Evolutionary conservation across 257 asterid species (phyloP), one percentile per base, ranked within the genome.

Genomic region (Rauvolfia tetraphylla): DNA sequence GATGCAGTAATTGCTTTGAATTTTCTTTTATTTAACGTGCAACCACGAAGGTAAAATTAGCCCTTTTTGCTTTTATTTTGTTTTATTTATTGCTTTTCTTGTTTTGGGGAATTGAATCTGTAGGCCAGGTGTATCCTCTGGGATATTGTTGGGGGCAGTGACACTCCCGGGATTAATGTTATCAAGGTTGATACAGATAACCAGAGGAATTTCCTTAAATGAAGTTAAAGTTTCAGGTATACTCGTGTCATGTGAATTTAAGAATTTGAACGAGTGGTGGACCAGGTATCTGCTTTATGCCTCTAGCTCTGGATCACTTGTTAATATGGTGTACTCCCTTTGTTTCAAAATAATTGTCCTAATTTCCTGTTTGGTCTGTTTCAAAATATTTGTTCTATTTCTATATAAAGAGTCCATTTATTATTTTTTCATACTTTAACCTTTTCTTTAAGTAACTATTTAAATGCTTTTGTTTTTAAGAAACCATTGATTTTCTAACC

Each of bases 51-150:
- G 15, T 33, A 7, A 12, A 41, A 42, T 71, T 38, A 9, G 17
- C 20, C 44, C 34, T 57, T 13, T 18, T 11, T 72, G 20, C 25
- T 29, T 49, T 59, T 34, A 48, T 42, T 44, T 48, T 33, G 7
- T 61, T 41, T 58, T 22, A 13, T 38, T 72, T 68, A 41, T 68
- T 74, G 2, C 14, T 57, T 51, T 58, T 13, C 66, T 36, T 54
- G 4, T 53, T 41, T 53, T 48, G 54, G 44, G 57, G 58, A 22
- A 41, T 41, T 80, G 72, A 57, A 77, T 48, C 41, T 71, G 79
- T 73, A 91, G 99, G 93, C 96, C 92, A 74, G 98, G 97, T 76
- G 96, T 88, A 66, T 87, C 99, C 29, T 89, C 98, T 17, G 99
- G 99, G 66, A 86, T 93, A 83, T 76, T 93, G 77, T 80, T 95